Evolutionary conservation across 176 grass and related monocot species (phyloP).

Genomic region (Musa troglodytarum): DNA sequence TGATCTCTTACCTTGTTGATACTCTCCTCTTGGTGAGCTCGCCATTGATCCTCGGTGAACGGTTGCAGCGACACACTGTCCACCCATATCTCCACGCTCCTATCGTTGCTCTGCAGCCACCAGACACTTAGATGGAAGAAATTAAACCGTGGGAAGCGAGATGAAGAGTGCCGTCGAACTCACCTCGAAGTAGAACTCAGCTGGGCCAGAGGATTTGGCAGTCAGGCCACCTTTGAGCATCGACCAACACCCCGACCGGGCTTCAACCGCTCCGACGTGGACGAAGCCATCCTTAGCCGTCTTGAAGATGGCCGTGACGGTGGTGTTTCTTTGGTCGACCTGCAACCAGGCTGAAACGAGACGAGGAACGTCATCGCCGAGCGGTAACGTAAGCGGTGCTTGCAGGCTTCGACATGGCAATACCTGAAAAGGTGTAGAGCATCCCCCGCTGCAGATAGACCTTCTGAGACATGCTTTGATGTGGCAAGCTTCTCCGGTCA

Average conservation of each 20-base stretch:
- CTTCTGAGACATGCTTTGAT: no score
- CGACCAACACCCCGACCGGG: no score
- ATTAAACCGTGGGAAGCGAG: not conserved
- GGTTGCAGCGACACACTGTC: conserved; percentile 79
- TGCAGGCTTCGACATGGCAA: no score
- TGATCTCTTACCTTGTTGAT: conserved; percentile 28
- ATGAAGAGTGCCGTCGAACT: not conserved
- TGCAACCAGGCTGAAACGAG: conserved; percentile 58
- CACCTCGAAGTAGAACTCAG: conserved; percentile 65
- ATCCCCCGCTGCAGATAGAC: no score
- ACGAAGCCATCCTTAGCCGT: no score
- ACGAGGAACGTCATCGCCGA: not conserved
- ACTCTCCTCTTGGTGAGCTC: conserved; percentile 42
- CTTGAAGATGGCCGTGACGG: no score
- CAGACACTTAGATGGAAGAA: not conserved
- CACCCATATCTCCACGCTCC: conserved; percentile 59
- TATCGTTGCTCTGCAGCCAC: conserved; percentile 43
- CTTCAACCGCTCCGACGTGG: no score
- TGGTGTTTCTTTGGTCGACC: conserved; percentile 32
- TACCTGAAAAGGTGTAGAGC: no score
- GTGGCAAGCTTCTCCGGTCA: no score
- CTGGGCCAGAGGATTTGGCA: no score
- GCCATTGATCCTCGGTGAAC: conserved; percentile 67
- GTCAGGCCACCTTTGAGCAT: no score
- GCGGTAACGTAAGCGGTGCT: no score